Percentiles rank a stretch among this genome's conserved stretches.
These are phyloP conservation scores for Aspergillus sp. DNA, from an alignment of 2,329 filamentous ascomycete genomes.

Conservation along the genomic window DNA sequence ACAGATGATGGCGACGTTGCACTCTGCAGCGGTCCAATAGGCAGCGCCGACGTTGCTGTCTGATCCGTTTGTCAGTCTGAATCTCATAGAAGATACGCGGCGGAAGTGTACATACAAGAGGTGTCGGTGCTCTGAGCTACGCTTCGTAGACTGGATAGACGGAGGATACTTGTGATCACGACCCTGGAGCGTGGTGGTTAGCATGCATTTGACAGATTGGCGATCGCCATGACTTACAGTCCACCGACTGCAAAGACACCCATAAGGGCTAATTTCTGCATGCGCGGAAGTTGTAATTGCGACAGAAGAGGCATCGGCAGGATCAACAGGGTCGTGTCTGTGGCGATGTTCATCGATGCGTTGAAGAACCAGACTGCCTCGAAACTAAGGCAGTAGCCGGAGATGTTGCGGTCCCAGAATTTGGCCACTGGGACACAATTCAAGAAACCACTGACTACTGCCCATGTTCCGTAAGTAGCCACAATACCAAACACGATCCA, in stretches of 20 bases:
- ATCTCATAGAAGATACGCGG: no score
- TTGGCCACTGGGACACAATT: constrained; percentile 45
- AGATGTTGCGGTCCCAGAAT: constrained; percentile 42
- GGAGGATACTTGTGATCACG: constrained; percentile 36
- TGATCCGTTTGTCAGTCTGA: neutral
- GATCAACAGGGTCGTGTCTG: constrained; percentile 46
- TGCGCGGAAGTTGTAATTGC: constrained; percentile 42
- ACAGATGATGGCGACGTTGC: constrained; percentile 47
- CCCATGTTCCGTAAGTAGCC: constrained; percentile 33
- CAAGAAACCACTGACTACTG: constrained; percentile 43
- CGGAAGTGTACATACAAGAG: constrained; percentile 23
- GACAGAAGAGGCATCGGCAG: constrained; percentile 47
- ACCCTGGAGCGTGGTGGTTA: constrained; percentile 20
- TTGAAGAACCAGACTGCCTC: constrained; percentile 47
- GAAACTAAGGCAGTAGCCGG: constrained; percentile 43
- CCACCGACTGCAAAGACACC: constrained; percentile 48
- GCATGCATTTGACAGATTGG: neutral
- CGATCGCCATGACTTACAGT: constrained; percentile 27
- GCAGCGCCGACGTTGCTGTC: constrained; percentile 40
- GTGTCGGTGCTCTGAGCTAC: constrained; percentile 31
- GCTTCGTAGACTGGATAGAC: constrained; percentile 28
- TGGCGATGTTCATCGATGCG: constrained; percentile 45
- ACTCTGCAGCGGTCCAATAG: constrained; percentile 48
- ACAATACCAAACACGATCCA: constrained; percentile 37
- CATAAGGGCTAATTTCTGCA: constrained; percentile 45